phyloP scores from a whole-genome alignment of 768 basidiomycete species.

The Psilocybe sp. region DNA sequence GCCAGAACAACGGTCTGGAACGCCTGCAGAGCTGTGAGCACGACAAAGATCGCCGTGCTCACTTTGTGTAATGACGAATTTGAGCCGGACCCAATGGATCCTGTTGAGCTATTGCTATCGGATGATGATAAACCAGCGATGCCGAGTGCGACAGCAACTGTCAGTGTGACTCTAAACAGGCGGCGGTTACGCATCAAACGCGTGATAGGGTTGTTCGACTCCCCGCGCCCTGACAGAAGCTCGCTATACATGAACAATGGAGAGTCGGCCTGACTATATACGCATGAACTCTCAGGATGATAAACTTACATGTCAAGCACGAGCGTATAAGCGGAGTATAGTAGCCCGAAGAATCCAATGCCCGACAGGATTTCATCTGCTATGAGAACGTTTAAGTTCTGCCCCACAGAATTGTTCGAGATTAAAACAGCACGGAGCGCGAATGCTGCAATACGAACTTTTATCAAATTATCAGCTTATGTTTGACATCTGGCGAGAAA shows the following conservation, averaged over 20 bases:
- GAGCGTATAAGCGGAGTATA: constrained; percentile 39
- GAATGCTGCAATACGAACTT: constrained; percentile 41
- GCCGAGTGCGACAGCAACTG: constrained; percentile 30
- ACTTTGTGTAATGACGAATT: constrained; percentile 26
- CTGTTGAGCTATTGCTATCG: background rate
- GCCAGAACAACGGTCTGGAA: constrained; percentile 27
- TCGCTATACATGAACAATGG: constrained; percentile 12
- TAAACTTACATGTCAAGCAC: constrained; percentile 36
- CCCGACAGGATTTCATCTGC: constrained; percentile 36
- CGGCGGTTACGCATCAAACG: constrained; percentile 25
- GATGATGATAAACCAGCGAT: constrained; percentile 16
- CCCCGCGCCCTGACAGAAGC: constrained; percentile 10
- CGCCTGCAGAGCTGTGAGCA: constrained; percentile 30
- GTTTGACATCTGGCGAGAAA: too few species aligned
- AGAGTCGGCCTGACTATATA: background rate
- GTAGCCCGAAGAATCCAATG: constrained; percentile 40
- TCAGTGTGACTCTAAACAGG: constrained; percentile 27
- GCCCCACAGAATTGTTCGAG: constrained; percentile 25
- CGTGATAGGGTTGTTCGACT: constrained; percentile 14
- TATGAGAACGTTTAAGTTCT: constrained; percentile 31
- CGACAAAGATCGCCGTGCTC: constrained; percentile 34
- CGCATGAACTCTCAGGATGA: background rate
- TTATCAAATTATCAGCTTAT: background rate
- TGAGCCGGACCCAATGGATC: constrained; percentile 1
- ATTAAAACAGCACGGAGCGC: constrained; percentile 35